phyloP scores from a whole-genome alignment of 2,329 filamentous ascomycete genomes.

The Didymosphaeria variabile region DNA sequence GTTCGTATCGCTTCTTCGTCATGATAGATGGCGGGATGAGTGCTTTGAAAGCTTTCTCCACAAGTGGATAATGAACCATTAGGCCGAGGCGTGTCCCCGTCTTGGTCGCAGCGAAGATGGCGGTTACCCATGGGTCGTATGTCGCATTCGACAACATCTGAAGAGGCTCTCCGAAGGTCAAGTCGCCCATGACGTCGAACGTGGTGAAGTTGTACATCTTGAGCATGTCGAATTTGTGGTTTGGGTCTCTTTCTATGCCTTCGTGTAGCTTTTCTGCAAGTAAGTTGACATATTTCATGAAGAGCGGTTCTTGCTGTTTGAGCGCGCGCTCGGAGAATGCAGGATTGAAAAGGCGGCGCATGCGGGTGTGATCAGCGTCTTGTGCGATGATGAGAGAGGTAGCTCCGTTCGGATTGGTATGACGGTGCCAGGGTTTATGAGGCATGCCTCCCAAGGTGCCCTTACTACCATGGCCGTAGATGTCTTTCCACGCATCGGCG shows the following conservation, averaged over 20 bases:
- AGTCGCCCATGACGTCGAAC: slow-evolving; percentile 31
- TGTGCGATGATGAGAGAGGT: slow-evolving; percentile 32
- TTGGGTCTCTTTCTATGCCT: slow-evolving; percentile 34
- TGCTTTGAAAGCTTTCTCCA: slow-evolving; percentile 18
- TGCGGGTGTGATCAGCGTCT: slow-evolving; percentile 23
- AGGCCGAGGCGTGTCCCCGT: slow-evolving; percentile 12
- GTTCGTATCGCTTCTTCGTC: slow-evolving; percentile 22
- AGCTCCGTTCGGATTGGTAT: slow-evolving; percentile 11
- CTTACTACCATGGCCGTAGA: slow-evolving; percentile 47
- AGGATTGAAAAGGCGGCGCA: slow-evolving; percentile 33
- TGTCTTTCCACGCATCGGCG: slow-evolving; percentile 27
- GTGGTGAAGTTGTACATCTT: slow-evolving; percentile 23
- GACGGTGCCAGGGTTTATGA: slow-evolving; percentile 12
- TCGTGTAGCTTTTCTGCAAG: slow-evolving; percentile 47
- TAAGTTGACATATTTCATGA: slow-evolving; percentile 48
- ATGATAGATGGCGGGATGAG: slow-evolving; percentile 9
- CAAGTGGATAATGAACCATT: slow-evolving; percentile 23
- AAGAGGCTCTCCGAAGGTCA: slow-evolving; percentile 30
- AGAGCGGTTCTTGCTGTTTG: slow-evolving; percentile 42
- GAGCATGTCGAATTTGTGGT: slow-evolving; percentile 31
- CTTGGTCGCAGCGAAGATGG: slow-evolving; percentile 39
- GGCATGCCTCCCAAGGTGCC: slow-evolving; percentile 26
- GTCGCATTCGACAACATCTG: slow-evolving; percentile 39
- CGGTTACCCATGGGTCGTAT: slow-evolving; percentile 45
- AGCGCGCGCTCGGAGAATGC: slow-evolving; percentile 48